Evolutionary conservation across 2,329 filamentous ascomycete species (phyloP).

Genomic region (Thelonectria olida): DNA sequence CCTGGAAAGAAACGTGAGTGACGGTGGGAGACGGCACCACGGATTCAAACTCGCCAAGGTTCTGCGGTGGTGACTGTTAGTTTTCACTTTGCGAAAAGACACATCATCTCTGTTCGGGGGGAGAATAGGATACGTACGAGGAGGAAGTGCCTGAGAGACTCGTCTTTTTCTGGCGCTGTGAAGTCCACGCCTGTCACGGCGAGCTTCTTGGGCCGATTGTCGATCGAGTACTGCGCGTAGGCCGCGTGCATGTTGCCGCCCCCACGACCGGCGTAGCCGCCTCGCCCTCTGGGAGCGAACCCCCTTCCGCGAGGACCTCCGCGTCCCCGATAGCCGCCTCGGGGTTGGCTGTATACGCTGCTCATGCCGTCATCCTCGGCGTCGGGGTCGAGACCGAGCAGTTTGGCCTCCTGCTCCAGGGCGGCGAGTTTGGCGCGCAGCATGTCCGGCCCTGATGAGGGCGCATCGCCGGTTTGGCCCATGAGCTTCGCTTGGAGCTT

Average conservation of each 20-base stretch:
- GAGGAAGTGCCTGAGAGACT: slow-evolving; percentile 75
- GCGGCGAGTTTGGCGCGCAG: slow-evolving; percentile 77
- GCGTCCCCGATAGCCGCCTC: slow-evolving; percentile 46
- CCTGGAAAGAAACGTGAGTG: slow-evolving; percentile 70
- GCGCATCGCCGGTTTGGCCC: slow-evolving; percentile 39
- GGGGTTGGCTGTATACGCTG: slow-evolving; percentile 28
- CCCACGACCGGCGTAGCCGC: slow-evolving; percentile 52
- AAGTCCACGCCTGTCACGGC: slow-evolving; percentile 72
- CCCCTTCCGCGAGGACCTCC: slow-evolving; percentile 35
- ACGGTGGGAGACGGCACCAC: slow-evolving; percentile 58
- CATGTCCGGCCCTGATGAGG: slow-evolving; percentile 64
- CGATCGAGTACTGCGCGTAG: slow-evolving; percentile 73
- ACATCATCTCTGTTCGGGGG: background rate
- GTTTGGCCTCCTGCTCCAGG: slow-evolving; percentile 77
- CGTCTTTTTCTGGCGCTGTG: slow-evolving; percentile 69
- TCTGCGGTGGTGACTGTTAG: slow-evolving; percentile 51
- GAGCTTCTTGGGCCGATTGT: slow-evolving; percentile 78
- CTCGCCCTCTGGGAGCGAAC: slow-evolving; percentile 49
- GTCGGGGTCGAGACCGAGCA: slow-evolving; percentile 72
- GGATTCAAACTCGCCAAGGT: slow-evolving; percentile 69
- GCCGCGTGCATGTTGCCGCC: slow-evolving; percentile 61
- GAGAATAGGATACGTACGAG: slow-evolving; percentile 59
- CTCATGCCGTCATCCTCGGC: slow-evolving; percentile 52
- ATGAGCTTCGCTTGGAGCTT: slow-evolving; percentile 67
- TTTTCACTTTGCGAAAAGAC: background rate